These are phyloP conservation scores for Cercospora nicotianae DNA, from an alignment of 2,329 filamentous ascomycete species.

Conservation along the genomic window DNA sequence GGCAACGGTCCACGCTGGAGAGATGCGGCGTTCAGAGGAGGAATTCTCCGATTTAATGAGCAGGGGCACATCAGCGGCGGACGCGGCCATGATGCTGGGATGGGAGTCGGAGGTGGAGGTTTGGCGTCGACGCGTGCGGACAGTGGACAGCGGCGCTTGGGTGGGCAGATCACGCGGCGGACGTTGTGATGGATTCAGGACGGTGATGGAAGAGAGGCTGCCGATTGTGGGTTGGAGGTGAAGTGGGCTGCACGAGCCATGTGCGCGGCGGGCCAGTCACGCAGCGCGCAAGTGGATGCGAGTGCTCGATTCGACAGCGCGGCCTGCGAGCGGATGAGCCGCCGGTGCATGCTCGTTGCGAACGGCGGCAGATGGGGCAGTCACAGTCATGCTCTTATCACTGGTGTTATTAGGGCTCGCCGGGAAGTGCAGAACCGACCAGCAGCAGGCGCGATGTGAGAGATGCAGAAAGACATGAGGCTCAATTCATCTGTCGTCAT, in stretches of 20 bases:
- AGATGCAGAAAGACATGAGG: too few relatives aligned
- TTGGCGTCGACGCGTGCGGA: neutral
- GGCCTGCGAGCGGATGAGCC: neutral
- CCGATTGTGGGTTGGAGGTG: neutral
- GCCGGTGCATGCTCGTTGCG: neutral
- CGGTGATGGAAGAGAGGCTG: neutral
- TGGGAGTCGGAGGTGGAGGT: neutral
- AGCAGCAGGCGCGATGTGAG: neutral
- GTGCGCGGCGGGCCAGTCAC: neutral
- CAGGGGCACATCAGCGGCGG: conserved; percentile 72
- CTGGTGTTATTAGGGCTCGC: neutral
- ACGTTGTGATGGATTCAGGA: neutral
- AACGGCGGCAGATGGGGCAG: neutral
- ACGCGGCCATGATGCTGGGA: conserved; percentile 26
- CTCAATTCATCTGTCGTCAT: neutral
- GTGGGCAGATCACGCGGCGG: neutral
- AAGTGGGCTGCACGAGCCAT: neutral
- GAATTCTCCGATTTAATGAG: conserved; percentile 73
- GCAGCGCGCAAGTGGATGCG: neutral
- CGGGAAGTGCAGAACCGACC: neutral
- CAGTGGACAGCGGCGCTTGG: neutral
- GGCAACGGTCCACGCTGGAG: conserved; percentile 84
- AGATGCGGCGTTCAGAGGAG: conserved; percentile 84
- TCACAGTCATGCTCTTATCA: neutral
- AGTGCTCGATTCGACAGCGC: neutral